phyloP scores from a whole-genome alignment of 495 filamentous ascomycete genomes.

The Penicillium canescens region DNA sequence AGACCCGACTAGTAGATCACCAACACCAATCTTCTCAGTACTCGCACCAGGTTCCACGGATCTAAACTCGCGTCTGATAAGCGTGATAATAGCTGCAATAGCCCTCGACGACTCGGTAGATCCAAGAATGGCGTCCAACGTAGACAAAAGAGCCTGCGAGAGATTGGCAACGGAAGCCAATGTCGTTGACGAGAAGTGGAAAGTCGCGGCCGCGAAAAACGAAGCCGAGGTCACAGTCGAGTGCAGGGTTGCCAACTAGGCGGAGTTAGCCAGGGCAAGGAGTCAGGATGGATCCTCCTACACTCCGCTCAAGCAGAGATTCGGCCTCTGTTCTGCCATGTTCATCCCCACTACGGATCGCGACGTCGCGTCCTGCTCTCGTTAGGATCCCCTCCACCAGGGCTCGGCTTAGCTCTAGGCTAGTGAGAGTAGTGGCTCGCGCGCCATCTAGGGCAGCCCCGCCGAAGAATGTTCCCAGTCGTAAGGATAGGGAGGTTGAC shows the following conservation, averaged over 20 bases:
- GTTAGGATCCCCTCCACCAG: conserved; percentile 67
- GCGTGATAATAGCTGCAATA: conserved; percentile 74
- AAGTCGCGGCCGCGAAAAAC: conserved; percentile 69
- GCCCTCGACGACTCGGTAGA: conserved; percentile 78
- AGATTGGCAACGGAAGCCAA: conserved; percentile 61
- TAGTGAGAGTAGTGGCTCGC: conserved; percentile 66
- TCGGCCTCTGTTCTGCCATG: conserved; percentile 62
- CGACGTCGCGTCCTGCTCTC: conserved; percentile 69
- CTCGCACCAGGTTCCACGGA: conserved; percentile 58
- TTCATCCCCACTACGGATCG: conserved; percentile 52
- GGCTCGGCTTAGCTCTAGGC: conserved; percentile 66
- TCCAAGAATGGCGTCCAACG: conserved; percentile 73
- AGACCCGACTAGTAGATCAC: conserved; percentile 65
- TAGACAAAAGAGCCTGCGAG: conserved; percentile 64
- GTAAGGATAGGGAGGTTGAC: conserved; percentile 67
- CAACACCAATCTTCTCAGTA: conserved; percentile 63
- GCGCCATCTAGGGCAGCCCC: conserved; percentile 65
- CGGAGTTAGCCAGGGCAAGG: conserved; percentile 7
- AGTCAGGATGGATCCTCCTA: conserved; percentile 19
- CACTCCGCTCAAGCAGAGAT: conserved; percentile 60
- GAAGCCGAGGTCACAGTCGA: conserved; percentile 62
- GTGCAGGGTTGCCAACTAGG: conserved; percentile 59
- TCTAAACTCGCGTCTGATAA: conserved; percentile 71
- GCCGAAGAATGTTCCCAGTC: conserved; percentile 68
- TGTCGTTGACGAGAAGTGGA: conserved; percentile 65